Evolutionary conservation across 2,329 filamentous ascomycete genomes (phyloP).

Genomic region (Talaromyces sp.): DNA sequence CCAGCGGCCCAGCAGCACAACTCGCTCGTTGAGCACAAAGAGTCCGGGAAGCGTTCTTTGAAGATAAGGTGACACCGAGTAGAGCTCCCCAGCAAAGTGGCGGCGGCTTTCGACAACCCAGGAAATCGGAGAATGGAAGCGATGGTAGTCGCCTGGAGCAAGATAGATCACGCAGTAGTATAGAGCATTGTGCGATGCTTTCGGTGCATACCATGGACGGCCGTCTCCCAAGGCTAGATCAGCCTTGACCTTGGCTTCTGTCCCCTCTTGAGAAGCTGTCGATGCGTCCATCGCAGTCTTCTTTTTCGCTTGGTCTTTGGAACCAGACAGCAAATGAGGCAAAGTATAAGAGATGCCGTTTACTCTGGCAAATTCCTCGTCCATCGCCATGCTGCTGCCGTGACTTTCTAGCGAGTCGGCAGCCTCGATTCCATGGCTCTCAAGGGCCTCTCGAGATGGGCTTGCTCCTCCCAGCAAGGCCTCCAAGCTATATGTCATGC

Average conservation of each 20-base stretch:
- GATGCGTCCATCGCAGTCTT: slow-evolving; percentile 68
- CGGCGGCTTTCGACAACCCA: slow-evolving; percentile 93
- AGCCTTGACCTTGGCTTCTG: slow-evolving; percentile 76
- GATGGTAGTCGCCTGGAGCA: slow-evolving; percentile 95
- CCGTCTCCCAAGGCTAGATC: slow-evolving; percentile 69
- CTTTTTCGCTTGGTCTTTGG: slow-evolving; percentile 40
- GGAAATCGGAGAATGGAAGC: slow-evolving; percentile 90
- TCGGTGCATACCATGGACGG: slow-evolving; percentile 64
- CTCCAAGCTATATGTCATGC: slow-evolving; percentile 95
- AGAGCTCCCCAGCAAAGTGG: slow-evolving; percentile 97
- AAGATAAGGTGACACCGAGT: slow-evolving; percentile 89
- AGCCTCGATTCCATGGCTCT: slow-evolving; percentile 29
- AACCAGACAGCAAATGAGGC: slow-evolving; percentile 77
- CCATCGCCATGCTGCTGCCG: slow-evolving; percentile 66
- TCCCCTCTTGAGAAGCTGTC: slow-evolving; percentile 60
- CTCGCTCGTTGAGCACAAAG: slow-evolving; percentile 94
- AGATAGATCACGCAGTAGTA: slow-evolving; percentile 96
- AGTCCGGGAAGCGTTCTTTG: slow-evolving; percentile 88
- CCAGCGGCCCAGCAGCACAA: slow-evolving; percentile 90
- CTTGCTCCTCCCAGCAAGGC: slow-evolving; percentile 71
- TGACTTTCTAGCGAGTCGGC: slow-evolving; percentile 31
- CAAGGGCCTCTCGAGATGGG: slow-evolving; percentile 35
- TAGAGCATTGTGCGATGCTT: slow-evolving; percentile 61
- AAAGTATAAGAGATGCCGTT: slow-evolving; percentile 96
- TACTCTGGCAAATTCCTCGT: slow-evolving; percentile 89